These are phyloP conservation scores for Leucocoprinus leucothites DNA, from an alignment of 768 basidiomycete species.

Conservation along the genomic window DNA sequence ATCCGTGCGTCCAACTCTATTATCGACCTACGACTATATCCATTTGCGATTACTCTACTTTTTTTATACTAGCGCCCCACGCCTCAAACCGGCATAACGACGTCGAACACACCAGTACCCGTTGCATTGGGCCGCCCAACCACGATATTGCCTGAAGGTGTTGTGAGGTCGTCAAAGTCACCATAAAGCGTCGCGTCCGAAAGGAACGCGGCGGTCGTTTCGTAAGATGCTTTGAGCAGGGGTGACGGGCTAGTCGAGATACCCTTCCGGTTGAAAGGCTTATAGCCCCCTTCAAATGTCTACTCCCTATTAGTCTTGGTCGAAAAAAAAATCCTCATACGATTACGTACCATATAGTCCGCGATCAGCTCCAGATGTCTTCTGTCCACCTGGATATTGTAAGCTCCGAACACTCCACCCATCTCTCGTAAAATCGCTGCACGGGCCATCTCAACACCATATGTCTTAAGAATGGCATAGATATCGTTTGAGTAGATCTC, in stretches of 20 bases:
- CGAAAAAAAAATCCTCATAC: constrained; percentile 21
- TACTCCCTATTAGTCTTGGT: constrained; percentile 26
- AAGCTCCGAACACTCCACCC: constrained; percentile 87
- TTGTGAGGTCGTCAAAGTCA: constrained; percentile 90
- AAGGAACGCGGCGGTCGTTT: constrained; percentile 91
- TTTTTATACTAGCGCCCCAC: constrained; percentile 12
- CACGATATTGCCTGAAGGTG: constrained; percentile 91
- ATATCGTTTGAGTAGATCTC: constrained; percentile 94
- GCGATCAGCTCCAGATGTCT: constrained; percentile 96
- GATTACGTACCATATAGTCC: constrained; percentile 85
- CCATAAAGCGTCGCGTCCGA: constrained; percentile 93
- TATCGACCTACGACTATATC: constrained; percentile 7
- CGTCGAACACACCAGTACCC: constrained; percentile 96
- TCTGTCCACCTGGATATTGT: constrained; percentile 92
- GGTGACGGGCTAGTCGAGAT: constrained; percentile 93
- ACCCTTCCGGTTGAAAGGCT: constrained; percentile 96
- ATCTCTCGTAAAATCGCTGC: constrained; percentile 89
- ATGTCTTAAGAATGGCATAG: constrained; percentile 84
- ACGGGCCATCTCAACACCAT: constrained; percentile 97
- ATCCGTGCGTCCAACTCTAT: background rate
- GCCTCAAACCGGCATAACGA: constrained; percentile 54
- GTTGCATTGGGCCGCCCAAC: constrained; percentile 80
- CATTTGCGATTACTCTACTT: constrained; percentile 8
- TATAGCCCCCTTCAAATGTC: constrained; percentile 98
- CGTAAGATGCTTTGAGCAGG: constrained; percentile 94